These are phyloP conservation scores for Cryomyces minteri DNA, from an alignment of 495 filamentous ascomycete genomes.

Conservation along the genomic window DNA sequence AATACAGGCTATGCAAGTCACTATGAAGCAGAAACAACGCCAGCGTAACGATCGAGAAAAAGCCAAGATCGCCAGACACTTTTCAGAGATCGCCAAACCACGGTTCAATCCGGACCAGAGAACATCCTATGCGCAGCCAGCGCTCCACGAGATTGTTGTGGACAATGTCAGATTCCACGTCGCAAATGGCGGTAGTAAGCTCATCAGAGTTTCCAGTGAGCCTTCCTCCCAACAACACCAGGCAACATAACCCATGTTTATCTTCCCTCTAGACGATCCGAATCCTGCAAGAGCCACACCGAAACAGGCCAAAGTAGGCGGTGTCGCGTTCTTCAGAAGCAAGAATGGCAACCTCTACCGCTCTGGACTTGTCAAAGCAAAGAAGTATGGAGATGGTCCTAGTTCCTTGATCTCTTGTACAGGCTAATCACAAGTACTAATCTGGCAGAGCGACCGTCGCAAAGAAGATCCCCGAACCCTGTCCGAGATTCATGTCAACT, in stretches of 20 bases:
- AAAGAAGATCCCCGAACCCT: constrained; percentile 32
- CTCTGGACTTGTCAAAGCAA: constrained; percentile 44
- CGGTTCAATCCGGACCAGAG: constrained; percentile 7
- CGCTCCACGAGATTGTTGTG: constrained; percentile 45
- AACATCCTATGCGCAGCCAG: background rate
- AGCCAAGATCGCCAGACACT: constrained; percentile 27
- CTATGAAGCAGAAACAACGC: constrained; percentile 36
- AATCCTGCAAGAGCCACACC: constrained; percentile 55
- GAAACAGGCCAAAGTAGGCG: constrained; percentile 56
- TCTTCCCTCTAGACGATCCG: constrained; percentile 30
- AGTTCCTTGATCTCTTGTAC: background rate
- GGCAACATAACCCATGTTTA: background rate
- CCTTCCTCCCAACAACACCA: background rate
- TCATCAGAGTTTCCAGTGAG: constrained; percentile 59
- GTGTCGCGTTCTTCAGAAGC: constrained; percentile 74
- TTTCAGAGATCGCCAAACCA: constrained; percentile 1
- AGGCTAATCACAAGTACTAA: background rate
- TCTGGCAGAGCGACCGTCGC: background rate
- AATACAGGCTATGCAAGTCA: constrained; percentile 56
- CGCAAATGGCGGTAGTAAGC: constrained; percentile 64
- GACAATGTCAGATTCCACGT: constrained; percentile 65
- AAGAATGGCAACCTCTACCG: constrained; percentile 85
- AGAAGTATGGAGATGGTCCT: constrained; percentile 28
- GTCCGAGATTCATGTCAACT: constrained; percentile 79
- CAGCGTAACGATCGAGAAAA: constrained; percentile 38